These are phyloP conservation scores for Blastocystis sp. DNA, from an alignment of 352 stramenopile genomes.

Conservation along the genomic window DNA sequence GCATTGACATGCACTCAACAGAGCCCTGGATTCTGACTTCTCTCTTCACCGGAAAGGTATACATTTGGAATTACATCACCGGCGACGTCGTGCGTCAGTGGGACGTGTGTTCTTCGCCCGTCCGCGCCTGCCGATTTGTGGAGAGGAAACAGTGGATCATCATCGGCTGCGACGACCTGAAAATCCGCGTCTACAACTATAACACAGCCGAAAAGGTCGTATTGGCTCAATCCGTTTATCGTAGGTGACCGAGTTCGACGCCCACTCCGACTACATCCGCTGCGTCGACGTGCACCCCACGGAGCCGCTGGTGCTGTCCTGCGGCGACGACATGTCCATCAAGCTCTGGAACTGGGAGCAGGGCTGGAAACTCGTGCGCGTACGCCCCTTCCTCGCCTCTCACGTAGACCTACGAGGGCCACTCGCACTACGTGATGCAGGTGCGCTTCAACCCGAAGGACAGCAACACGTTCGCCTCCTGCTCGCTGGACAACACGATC, in stretches of 20 bases:
- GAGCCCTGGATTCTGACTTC: constrained; percentile 82
- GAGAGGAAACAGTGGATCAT: constrained; percentile 95
- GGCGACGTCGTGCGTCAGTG: constrained; percentile 73
- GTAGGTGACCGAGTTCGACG: constrained; percentile 85
- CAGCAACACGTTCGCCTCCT: constrained; percentile 94
- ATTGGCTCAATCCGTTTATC: not conserved
- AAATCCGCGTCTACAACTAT: constrained; percentile 96
- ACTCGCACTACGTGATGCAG: constrained; percentile 96
- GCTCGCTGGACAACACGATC: constrained; percentile 91
- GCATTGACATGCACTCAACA: constrained; percentile 80
- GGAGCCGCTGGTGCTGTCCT: constrained; percentile 90
- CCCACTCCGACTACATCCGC: constrained; percentile 97
- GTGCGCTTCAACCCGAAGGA: constrained; percentile 99
- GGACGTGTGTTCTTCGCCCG: constrained; percentile 78
- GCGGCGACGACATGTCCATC: constrained; percentile 96
- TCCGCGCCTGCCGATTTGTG: constrained; percentile 81
- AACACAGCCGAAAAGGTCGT: constrained; percentile 95
- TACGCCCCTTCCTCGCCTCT: not conserved
- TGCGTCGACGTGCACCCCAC: constrained; percentile 91
- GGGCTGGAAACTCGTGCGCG: constrained; percentile 74
- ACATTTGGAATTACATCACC: constrained; percentile 84
- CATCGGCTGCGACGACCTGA: constrained; percentile 89
- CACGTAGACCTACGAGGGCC: constrained; percentile 80
- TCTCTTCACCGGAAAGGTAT: constrained; percentile 80
- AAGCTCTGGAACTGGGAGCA: constrained; percentile 97